Base-by-base conservation (phyloP, 2,329 filamentous ascomycete species). In the Paracamarosporium sp. region DNA sequence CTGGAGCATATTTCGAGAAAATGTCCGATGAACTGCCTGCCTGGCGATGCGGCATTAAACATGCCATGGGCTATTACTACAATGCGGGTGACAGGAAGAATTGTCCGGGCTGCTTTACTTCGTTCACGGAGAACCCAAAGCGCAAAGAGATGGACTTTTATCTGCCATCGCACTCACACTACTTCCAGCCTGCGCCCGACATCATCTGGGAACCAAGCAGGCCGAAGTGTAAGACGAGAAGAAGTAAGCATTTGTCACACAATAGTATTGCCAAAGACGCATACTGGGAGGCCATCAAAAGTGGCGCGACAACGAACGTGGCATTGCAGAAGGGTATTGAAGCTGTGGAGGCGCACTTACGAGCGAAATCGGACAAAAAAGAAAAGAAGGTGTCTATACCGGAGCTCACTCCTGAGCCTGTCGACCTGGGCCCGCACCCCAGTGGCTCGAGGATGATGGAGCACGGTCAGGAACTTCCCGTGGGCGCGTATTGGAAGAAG, bases 41-140 rank as follows among this genome's bases (percentile, higher is more conserved):
- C 8, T 73, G 70, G 70, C 66, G 64, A 33, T 73, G 70, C 52
- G 62, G 65, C 8, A 63, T 65, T 22, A 68, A 63, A 9, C 68
- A 73, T 36, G 56, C 63, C 8, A 56, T 72, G 48, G 70, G 69
- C 1, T 47, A 67, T 33, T 72, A 71, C 53, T 73, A 72, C 59
- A 70, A 69, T 46, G 64, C 69, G 3, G 70, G 70, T 17, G 61
- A 68, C 28, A 57, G 68, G 36, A 69, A 63, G 40, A 51, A 51
- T 11, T 72, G 69, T 48, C 40, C 44, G 5, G 69, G 69, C 5
- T 72, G 70, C 30, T 60, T 62, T 33, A 68, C 64, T 3, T 52
- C 65, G 17, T 35, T 66, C 13, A 57, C 40, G 2, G 50, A 62
- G 4, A 65, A 63, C 3, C 30, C 36, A 5, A 59, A 60, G 17